phyloP scores from a whole-genome alignment of 108 stramenopile genomes.

The Cyclotella distinguenda region DNA sequence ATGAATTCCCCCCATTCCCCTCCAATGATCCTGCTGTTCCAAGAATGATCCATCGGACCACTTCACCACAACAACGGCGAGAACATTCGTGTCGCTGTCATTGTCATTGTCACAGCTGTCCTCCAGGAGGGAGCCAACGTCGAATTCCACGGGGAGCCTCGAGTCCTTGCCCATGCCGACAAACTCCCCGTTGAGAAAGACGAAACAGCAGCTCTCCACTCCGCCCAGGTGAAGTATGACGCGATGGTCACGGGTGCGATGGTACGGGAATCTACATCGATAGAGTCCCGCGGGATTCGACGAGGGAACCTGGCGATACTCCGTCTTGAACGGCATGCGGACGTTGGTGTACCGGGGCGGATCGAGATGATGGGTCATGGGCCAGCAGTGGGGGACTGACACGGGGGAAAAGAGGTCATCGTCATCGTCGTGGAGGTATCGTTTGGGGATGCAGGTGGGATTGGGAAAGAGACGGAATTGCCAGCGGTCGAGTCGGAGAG shows the following conservation, averaged over 20 bases:
- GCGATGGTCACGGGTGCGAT: constrained; percentile 25
- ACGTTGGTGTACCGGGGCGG: constrained; percentile 67
- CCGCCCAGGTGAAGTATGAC: constrained; percentile 65
- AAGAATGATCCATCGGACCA: constrained; percentile 89
- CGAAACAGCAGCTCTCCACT: constrained; percentile 75
- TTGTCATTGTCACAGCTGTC: background rate
- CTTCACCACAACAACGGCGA: constrained; percentile 70
- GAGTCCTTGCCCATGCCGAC: constrained; percentile 87
- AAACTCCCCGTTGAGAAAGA: constrained; percentile 68
- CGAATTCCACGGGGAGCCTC: constrained; percentile 73
- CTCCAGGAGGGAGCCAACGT: constrained; percentile 35
- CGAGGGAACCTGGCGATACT: constrained; percentile 43
- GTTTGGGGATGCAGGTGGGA: constrained; percentile 17
- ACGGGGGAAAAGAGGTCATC: background rate
- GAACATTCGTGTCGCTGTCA: constrained; percentile 1
- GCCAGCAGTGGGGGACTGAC: constrained; percentile 44
- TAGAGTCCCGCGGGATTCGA: constrained; percentile 87
- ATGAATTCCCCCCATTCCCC: constrained; percentile 91
- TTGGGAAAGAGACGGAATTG: constrained; percentile 33
- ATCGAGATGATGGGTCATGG: constrained; percentile 32
- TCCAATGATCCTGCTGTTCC: constrained; percentile 97
- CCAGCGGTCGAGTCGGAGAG: no score
- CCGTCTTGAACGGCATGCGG: constrained; percentile 35
- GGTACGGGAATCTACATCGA: constrained; percentile 48
- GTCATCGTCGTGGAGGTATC: constrained; percentile 4